These are phyloP conservation scores for Xerocomellus intermedius DNA, from an alignment of 768 basidiomycete genomes.

Conservation along the genomic window DNA sequence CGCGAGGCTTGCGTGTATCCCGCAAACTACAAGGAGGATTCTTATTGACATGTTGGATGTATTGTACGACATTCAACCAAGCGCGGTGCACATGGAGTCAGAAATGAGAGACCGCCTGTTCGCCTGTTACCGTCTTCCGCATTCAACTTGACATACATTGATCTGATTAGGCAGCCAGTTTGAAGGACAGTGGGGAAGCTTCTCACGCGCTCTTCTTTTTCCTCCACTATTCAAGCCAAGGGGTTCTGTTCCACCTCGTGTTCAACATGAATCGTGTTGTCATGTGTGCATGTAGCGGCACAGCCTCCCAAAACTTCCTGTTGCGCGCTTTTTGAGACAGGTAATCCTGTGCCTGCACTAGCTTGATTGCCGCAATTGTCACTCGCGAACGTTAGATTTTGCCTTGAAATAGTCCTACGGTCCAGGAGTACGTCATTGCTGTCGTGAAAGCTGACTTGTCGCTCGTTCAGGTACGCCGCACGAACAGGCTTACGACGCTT, in stretches of 20 bases:
- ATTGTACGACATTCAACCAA: constrained; percentile 5
- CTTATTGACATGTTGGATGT: neutral
- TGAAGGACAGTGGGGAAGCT: constrained; percentile 8
- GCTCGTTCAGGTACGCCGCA: constrained; percentile 5
- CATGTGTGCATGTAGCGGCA: constrained; percentile 13
- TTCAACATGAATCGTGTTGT: constrained; percentile 16
- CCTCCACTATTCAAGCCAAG: constrained; percentile 7
- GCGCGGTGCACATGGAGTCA: neutral
- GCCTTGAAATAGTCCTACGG: constrained; percentile 19
- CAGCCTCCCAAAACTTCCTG: constrained; percentile 5
- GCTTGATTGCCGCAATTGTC: constrained; percentile 7
- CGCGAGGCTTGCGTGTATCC: neutral
- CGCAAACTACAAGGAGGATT: neutral
- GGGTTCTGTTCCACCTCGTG: constrained; percentile 24
- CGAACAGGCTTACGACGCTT: constrained; percentile 13
- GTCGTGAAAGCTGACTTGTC: constrained; percentile 11
- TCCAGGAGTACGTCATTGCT: constrained; percentile 31
- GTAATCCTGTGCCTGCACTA: constrained; percentile 15
- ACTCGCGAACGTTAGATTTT: constrained; percentile 24
- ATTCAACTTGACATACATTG: constrained; percentile 6
- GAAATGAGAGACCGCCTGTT: neutral
- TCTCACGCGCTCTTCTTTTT: constrained; percentile 12
- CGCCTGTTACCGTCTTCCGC: constrained; percentile 2
- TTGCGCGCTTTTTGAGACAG: constrained; percentile 4
- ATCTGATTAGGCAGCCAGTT: constrained; percentile 9